phyloP scores from a whole-genome alignment of 2,329 filamentous ascomycete genomes.

The Dactylonectria estremocensis region DNA sequence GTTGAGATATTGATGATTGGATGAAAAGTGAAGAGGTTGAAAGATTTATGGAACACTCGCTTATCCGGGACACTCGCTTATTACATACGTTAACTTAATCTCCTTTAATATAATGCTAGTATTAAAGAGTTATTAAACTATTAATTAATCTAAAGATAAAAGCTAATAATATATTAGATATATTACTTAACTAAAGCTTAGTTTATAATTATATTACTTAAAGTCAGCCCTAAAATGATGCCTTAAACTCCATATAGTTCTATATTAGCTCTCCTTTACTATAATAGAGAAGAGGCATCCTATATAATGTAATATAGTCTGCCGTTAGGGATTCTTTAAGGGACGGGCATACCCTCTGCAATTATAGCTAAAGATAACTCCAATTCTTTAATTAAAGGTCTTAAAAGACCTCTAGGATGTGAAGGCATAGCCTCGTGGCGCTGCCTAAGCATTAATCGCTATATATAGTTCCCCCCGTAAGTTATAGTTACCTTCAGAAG shows the following conservation, averaged over 20 bases:
- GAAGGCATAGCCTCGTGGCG: no score
- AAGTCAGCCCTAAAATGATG: not conserved
- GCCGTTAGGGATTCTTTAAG: no score
- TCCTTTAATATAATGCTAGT: conserved; percentile 10
- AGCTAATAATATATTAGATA: not conserved
- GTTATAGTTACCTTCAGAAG: no score
- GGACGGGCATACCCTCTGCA: conserved; percentile 3
- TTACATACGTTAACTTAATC: no score
- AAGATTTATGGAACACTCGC: no score
- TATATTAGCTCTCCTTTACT: conserved; percentile 3
- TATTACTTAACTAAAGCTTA: conserved; percentile 3
- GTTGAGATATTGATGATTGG: no score
- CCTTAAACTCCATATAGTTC: conserved; percentile 6
- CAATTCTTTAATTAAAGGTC: not conserved
- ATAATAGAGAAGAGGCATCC: conserved; percentile 20
- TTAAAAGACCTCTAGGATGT: not conserved
- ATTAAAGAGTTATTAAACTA: not conserved
- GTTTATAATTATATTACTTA: conserved; percentile 15
- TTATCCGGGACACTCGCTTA: no score
- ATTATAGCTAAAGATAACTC: not conserved
- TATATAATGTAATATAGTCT: conserved; percentile 4
- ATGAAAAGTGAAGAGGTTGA: no score
- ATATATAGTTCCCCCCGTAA: no score
- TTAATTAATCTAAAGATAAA: not conserved
- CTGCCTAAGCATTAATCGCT: no score